Conservation (phyloP, 306 rosid genomes). For the Hippophae gyantsensis region DNA sequence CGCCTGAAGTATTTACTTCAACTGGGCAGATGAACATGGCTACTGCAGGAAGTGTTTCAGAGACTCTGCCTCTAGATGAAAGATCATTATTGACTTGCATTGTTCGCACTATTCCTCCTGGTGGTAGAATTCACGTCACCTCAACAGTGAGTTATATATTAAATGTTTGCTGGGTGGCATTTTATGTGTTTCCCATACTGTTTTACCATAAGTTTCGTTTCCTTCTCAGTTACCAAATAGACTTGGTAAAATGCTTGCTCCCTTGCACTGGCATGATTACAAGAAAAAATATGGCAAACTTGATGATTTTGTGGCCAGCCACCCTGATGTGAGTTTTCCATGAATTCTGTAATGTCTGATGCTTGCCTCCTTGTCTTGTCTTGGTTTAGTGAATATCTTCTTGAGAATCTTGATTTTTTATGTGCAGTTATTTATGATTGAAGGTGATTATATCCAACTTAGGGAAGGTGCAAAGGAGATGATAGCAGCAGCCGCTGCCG, state of each 20-base stretch:
- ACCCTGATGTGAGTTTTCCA: slow-evolving; percentile 70
- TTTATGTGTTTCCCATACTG: neutral
- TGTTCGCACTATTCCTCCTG: slow-evolving; percentile 95
- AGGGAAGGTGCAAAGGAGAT: slow-evolving; percentile 87
- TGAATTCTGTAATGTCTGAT: slow-evolving; percentile 1
- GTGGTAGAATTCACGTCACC: slow-evolving; percentile 79
- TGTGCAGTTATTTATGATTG: slow-evolving; percentile 75
- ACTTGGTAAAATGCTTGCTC: slow-evolving; percentile 97
- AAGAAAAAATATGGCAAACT: slow-evolving; percentile 82
- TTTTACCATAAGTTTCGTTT: slow-evolving; percentile 8
- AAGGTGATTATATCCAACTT: slow-evolving; percentile 83
- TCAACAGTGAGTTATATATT: slow-evolving; percentile 52
- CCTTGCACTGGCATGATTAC: slow-evolving; percentile 94
- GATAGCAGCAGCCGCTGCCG: slow-evolving; percentile 87
- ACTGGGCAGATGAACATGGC: slow-evolving; percentile 30
- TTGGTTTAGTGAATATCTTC: slow-evolving; percentile 11
- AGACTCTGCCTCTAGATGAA: slow-evolving; percentile 66
- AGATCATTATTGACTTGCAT: slow-evolving; percentile 74
- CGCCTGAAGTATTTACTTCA: slow-evolving; percentile 46
- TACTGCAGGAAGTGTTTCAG: slow-evolving; percentile 35
- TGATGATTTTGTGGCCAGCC: slow-evolving; percentile 75
- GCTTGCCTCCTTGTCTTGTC: neutral
- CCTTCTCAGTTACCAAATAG: slow-evolving; percentile 79
- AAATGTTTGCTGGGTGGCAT: slow-evolving; percentile 7
- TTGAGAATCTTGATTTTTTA: slow-evolving; percentile 20